Base-by-base conservation (phyloP, 2,329 filamentous ascomycete species). In the Clarireedia homoeocarpa region DNA sequence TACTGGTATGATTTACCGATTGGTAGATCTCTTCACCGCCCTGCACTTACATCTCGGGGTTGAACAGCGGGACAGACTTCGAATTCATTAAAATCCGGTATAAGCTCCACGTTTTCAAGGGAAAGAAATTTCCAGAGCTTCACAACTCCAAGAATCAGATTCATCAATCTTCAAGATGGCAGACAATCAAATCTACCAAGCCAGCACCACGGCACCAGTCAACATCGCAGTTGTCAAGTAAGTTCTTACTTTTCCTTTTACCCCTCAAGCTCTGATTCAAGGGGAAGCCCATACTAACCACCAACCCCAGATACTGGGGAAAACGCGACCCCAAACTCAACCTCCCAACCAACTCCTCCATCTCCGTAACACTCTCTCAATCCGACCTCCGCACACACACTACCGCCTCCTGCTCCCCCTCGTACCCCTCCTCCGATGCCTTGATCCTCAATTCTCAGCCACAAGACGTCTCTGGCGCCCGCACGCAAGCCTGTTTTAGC, bases 161-260 rank as follows among this genome's bases (percentile, higher is more conserved):
- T 20, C 48, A n/a, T n/a, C 44, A 30, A 24, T 36, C 14, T 27
- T 57, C 59, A 66, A 44, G 48, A 71, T 71, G 69, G 51, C 66
- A n/a, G 64, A 67, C 55, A 60, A 58, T 24, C 66, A 67, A 55
- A 81, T 97, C 67, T 91, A 95, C 77, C 87, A 91, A 67, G 89
- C 94, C 65, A 96, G 89, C 77, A 96, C 94, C 58, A 97, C 91
- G 62, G 94, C 94, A 42, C 94, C 92, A 14, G 92, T 97, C 70
- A 97, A 97, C 78, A 97, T 97, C 71, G 92, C 92, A 63, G 91
- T 97, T 57, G 94, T 97, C 76, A 97, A 97, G 88, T 95, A 74
- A 65, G 70, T 55, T 56, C 38, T 51, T 44, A 23, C 4, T 9
- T 17, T 12, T 23, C 7, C 14, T 9, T 6, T 34, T 36, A 23